phyloP scores from a whole-genome alignment of 495 filamentous ascomycete species.

The Aspergillus affinis region DNA sequence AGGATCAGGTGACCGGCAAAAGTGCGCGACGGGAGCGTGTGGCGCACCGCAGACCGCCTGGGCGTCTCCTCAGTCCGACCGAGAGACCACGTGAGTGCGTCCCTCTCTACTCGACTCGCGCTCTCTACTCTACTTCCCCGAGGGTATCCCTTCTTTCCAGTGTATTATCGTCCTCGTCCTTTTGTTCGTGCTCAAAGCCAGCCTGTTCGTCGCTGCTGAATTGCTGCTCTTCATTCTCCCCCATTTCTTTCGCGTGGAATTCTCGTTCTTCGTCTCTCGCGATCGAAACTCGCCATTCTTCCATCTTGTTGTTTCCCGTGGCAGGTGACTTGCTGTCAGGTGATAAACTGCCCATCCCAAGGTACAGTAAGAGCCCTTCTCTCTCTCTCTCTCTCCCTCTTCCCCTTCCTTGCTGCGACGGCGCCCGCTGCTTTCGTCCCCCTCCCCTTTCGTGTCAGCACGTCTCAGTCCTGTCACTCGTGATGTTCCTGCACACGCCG shows the following conservation, averaged over 20 bases:
- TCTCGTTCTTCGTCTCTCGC: slow-evolving; percentile 25
- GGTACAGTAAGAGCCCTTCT: slow-evolving; percentile 29
- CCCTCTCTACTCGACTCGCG: slow-evolving; percentile 16
- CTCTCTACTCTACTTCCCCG: slow-evolving; percentile 37
- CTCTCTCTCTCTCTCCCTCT: slow-evolving; percentile 7
- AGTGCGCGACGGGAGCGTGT: slow-evolving; percentile 29
- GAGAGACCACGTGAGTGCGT: slow-evolving; percentile 48
- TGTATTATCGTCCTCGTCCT: slow-evolving; percentile 29
- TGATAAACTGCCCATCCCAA: slow-evolving; percentile 51
- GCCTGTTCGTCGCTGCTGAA: slow-evolving; percentile 11
- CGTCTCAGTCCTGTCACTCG: background rate
- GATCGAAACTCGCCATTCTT: slow-evolving; percentile 36
- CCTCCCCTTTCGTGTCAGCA: background rate
- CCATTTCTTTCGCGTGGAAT: slow-evolving; percentile 22
- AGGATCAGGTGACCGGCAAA: slow-evolving; percentile 25
- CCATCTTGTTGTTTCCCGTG: slow-evolving; percentile 48
- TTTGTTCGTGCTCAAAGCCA: slow-evolving; percentile 23
- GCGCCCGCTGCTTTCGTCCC: slow-evolving; percentile 9
- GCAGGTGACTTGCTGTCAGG: slow-evolving; percentile 55
- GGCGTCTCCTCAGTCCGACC: slow-evolving; percentile 22
- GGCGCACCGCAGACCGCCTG: slow-evolving; percentile 18
- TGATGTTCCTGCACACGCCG: background rate
- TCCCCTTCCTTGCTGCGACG: slow-evolving; percentile 6
- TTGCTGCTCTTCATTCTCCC: slow-evolving; percentile 8
- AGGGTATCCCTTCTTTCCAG: slow-evolving; percentile 32